phyloP scores from a whole-genome alignment of 768 basidiomycete species.

The Neoboletus magnificus region DNA sequence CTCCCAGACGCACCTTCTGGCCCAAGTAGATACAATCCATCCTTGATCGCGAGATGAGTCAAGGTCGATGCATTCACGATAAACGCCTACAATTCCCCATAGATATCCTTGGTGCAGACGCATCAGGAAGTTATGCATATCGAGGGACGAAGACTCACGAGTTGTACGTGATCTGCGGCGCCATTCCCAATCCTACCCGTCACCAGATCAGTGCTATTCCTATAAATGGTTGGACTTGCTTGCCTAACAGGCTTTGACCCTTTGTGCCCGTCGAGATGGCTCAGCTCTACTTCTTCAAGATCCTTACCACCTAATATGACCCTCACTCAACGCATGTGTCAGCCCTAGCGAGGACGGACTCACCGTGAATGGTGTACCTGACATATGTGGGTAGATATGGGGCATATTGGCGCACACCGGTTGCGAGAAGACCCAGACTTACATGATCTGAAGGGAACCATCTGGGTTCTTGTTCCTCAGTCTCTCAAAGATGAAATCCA shows the following conservation, averaged over 20 bases:
- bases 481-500: slow-evolving; percentile 88
- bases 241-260: slow-evolving; percentile 77
- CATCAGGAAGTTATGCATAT: not conserved
- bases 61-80: not conserved
- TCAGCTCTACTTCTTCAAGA: slow-evolving; percentile 78
- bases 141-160: slow-evolving; percentile 43
- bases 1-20: slow-evolving; percentile 65
- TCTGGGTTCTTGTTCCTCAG: slow-evolving; percentile 82
- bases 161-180: slow-evolving; percentile 88
- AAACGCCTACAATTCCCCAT: slow-evolving; percentile 74
- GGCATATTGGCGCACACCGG: not conserved
- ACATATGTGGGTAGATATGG: not conserved
- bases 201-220: not conserved
- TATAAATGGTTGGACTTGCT: not conserved
- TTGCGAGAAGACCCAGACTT: not conserved
- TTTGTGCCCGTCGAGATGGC: slow-evolving; percentile 86
- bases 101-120: slow-evolving; percentile 72
- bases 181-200: slow-evolving; percentile 81
- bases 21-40: slow-evolving; percentile 97
- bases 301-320: slow-evolving; percentile 59
- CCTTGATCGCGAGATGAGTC: slow-evolving; percentile 33
- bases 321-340: not conserved
- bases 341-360: not conserved
- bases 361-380: slow-evolving; percentile 87
- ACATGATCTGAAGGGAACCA: slow-evolving; percentile 94